Evolutionary conservation across 306 rosid genomes (phyloP).

Genomic region (Rosa lucieae): DNA sequence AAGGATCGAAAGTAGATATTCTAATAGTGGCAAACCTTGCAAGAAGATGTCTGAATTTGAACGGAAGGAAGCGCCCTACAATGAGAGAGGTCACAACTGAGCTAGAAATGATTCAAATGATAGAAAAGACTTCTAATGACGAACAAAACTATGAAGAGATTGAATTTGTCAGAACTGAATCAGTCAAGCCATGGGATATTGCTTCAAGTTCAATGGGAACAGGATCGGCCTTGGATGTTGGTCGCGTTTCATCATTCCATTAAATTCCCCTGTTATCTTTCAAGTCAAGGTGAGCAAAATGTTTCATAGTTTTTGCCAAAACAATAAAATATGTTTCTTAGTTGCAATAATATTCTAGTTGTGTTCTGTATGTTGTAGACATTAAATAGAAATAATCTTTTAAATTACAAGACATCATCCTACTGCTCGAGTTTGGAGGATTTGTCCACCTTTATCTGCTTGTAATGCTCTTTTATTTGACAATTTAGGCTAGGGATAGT

Average conservation of each 20-base stretch:
- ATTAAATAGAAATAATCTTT: no score
- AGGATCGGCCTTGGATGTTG: background rate
- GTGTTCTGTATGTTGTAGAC: no score
- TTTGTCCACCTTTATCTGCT: no score
- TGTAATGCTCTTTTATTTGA: no score
- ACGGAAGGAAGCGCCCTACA: slow-evolving; percentile 48
- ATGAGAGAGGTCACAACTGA: slow-evolving; percentile 43
- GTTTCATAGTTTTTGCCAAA: background rate
- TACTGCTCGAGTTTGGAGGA: no score
- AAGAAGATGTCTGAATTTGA: slow-evolving; percentile 34
- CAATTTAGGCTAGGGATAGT: no score
- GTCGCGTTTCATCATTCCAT: background rate
- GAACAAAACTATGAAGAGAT: slow-evolving; percentile 8
- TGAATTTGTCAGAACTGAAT: background rate
- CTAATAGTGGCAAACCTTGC: slow-evolving; percentile 30
- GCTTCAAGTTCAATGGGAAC: slow-evolving; percentile 2
- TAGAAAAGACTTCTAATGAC: background rate
- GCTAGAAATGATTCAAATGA: slow-evolving; percentile 15
- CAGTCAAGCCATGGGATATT: slow-evolving; percentile 13
- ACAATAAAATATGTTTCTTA: no score
- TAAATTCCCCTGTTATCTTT: background rate
- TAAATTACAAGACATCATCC: no score
- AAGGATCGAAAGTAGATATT: background rate
- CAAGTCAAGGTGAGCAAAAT: background rate
- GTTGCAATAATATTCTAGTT: background rate